These are phyloP conservation scores for Ciborinia camelliae DNA, from an alignment of 2,329 filamentous ascomycete genomes.

Conservation along the genomic window DNA sequence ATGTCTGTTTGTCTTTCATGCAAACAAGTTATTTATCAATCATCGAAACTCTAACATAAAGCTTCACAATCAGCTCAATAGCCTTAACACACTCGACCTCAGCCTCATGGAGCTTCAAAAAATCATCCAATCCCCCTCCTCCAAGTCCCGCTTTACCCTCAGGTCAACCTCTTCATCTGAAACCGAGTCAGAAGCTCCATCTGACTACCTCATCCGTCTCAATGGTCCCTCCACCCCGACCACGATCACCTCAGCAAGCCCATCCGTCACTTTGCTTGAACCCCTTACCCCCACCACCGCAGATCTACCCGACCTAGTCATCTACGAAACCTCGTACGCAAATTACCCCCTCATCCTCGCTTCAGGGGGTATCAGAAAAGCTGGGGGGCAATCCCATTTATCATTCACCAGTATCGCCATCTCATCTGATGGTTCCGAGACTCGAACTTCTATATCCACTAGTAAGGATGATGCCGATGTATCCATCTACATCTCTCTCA, in stretches of 20 bases:
- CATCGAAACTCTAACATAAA: constrained; percentile 32
- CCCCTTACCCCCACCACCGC: constrained; percentile 38
- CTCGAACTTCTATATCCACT: constrained; percentile 28
- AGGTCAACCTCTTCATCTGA: constrained; percentile 35
- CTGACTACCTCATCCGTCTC: constrained; percentile 40
- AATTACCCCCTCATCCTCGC: constrained; percentile 45
- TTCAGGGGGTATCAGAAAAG: constrained; percentile 41
- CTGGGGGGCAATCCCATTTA: constrained; percentile 41
- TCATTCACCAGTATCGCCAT: constrained; percentile 36
- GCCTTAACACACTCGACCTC: constrained; percentile 36
- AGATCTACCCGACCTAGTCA: constrained; percentile 43
- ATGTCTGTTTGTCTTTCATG: background rate
- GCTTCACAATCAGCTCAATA: constrained; percentile 3
- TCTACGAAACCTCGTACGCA: constrained; percentile 47
- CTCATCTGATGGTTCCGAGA: constrained; percentile 35
- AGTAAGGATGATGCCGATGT: constrained; percentile 40
- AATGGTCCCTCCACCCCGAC: constrained; percentile 27
- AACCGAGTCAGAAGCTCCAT: constrained; percentile 13
- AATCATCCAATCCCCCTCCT: constrained; percentile 36
- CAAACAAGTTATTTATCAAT: background rate
- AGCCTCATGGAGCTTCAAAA: constrained; percentile 40
- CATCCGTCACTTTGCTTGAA: constrained; percentile 32
- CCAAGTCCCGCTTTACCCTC: constrained; percentile 42
- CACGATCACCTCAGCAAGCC: constrained; percentile 22
- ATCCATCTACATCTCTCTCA: constrained; percentile 44